phyloP scores from a whole-genome alignment of 1,284 basidiomycete species.

The Golubevia sp. region DNA sequence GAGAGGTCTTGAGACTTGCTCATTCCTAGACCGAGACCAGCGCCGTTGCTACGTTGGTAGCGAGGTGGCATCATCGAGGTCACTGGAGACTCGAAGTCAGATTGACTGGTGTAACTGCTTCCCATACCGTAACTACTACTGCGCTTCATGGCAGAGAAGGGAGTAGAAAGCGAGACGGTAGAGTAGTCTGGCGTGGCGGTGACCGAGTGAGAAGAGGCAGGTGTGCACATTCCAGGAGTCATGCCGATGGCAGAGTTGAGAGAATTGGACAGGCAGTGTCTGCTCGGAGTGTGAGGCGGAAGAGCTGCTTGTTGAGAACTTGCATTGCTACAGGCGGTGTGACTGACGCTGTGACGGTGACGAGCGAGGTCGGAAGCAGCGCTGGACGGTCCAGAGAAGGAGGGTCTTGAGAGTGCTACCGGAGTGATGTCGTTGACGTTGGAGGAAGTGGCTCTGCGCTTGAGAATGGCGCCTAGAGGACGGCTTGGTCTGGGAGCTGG shows the following conservation, averaged over 20 bases:
- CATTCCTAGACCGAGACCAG: not conserved
- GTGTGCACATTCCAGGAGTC: conserved; percentile 11
- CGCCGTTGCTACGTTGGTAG: conserved; percentile 2
- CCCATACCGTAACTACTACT: conserved; percentile 16
- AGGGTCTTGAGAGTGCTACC: not conserved
- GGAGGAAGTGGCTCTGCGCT: not conserved
- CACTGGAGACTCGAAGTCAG: conserved; percentile 2
- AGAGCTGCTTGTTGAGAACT: conserved; percentile 24
- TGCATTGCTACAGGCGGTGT: conserved; percentile 17
- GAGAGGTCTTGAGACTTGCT: not conserved
- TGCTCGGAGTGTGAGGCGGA: conserved; percentile 18
- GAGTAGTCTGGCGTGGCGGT: conserved; percentile 31
- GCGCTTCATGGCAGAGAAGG: conserved; percentile 24
- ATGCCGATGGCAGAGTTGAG: not conserved
- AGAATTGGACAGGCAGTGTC: conserved; percentile 1
- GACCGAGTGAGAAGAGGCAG: conserved; percentile 27
- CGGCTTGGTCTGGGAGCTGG: not conserved
- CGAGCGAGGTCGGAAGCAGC: not conserved
- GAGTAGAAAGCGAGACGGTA: conserved; percentile 16
- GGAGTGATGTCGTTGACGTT: not conserved
- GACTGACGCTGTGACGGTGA: not conserved
- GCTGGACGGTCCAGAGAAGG: not conserved
- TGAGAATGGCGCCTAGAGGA: not conserved
- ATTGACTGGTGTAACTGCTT: conserved; percentile 21
- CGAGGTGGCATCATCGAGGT: conserved; percentile 24